A percentile compares a stretch with the other conserved stretches of the same genome.
Evolutionary conservation across 176 grass and related monocot species (phyloP).

Genomic region (Raddia guianensis): DNA sequence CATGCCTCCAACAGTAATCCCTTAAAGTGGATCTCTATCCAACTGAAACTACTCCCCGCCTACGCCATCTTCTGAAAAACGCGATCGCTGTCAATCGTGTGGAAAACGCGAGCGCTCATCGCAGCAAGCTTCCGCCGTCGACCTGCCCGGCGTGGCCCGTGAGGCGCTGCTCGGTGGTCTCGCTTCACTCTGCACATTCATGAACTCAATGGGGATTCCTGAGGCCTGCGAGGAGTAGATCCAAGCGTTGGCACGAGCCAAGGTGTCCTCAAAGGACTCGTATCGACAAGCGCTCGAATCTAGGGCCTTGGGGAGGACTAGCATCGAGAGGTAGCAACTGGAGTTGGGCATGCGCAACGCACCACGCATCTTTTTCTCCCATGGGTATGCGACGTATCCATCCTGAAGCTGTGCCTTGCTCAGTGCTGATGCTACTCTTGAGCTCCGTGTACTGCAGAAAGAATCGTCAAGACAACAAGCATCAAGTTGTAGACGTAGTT

Average conservation of each 20-base stretch:
- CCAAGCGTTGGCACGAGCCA: constrained; percentile 68
- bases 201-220: constrained; percentile 62
- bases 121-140: no score
- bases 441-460: constrained; percentile 43
- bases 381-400: constrained; percentile 69
- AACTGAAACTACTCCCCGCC: no score
- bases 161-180: no score
- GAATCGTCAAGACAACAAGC: not conserved
- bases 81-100: no score
- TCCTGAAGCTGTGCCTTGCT: constrained; percentile 72
- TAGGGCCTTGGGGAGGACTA: constrained; percentile 64
- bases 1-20: no score
- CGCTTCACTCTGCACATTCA: constrained; percentile 75
- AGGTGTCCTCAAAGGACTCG: constrained; percentile 67
- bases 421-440: constrained; percentile 66
- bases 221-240: constrained; percentile 56
- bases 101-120: no score
- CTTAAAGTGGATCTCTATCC: no score
- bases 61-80: no score
- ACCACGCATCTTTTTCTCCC: constrained; percentile 72
- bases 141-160: no score
- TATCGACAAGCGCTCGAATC: constrained; percentile 55
- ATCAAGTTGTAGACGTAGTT: not conserved
- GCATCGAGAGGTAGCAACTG: constrained; percentile 64
- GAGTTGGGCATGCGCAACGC: constrained; percentile 34